phyloP scores from a whole-genome alignment of 2,329 filamentous ascomycete genomes.

The Emydomyces testavorans region DNA sequence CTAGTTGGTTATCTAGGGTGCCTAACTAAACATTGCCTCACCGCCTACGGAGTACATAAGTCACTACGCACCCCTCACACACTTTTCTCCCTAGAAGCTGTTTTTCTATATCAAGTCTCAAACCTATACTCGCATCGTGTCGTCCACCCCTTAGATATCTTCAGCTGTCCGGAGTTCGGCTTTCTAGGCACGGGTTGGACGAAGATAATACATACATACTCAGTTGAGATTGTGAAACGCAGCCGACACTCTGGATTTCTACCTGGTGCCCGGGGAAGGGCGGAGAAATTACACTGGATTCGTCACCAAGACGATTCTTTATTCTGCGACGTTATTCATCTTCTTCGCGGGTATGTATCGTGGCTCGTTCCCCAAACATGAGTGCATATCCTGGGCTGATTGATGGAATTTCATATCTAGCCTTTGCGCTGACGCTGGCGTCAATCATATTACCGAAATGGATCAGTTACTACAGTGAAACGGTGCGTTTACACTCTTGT shows the following conservation, averaged over 20 bases:
- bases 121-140: background rate
- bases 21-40: too few relatives aligned
- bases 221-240: background rate
- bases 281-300: slow-evolving; percentile 39
- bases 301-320: slow-evolving; percentile 40
- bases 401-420: slow-evolving; percentile 19
- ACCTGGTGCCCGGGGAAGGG: slow-evolving; percentile 33
- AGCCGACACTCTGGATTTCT: slow-evolving; percentile 30
- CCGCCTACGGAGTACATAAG: too few relatives aligned
- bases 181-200: too few relatives aligned
- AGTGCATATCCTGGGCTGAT: too few relatives aligned
- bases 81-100: too few relatives aligned
- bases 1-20: too few relatives aligned
- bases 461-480: slow-evolving; percentile 38
- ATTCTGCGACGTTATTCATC: slow-evolving; percentile 33
- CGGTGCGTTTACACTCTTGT: slow-evolving; percentile 23
- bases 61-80: too few relatives aligned
- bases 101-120: background rate
- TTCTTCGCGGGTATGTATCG: slow-evolving; percentile 34
- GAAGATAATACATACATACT: too few relatives aligned
- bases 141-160: background rate
- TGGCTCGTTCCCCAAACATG: background rate
- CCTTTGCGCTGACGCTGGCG: slow-evolving; percentile 36
- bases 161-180: too few relatives aligned
- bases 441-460: slow-evolving; percentile 39